Percentiles rank a stretch among this genome's conserved stretches.
Conservation (phyloP, 2,329 filamentous ascomycete genomes). For the Chrysoporthe austroafricana region DNA sequence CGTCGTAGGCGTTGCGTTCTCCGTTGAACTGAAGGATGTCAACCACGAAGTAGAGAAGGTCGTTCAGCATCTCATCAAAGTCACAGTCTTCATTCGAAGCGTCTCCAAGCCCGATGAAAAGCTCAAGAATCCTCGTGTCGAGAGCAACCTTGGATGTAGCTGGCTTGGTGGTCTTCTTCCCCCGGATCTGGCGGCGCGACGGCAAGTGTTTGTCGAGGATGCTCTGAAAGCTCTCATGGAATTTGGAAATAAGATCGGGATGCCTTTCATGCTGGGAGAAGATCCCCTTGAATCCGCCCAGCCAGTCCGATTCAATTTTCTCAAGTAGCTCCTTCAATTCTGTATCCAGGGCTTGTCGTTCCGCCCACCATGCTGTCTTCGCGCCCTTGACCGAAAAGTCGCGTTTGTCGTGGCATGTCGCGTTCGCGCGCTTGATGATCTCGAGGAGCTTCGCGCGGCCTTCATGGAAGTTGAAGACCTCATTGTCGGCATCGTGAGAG, state of each 20-base stretch:
- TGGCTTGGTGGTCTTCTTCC: conserved; percentile 52
- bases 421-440: conserved; percentile 81
- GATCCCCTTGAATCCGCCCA: conserved; percentile 93
- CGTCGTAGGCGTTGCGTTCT: conserved; percentile 94
- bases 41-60: conserved; percentile 93
- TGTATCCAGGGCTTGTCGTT: conserved; percentile 77
- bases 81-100: conserved; percentile 69
- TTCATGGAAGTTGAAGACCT: conserved; percentile 81
- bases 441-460: conserved; percentile 80
- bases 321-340: conserved; percentile 77
- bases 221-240: conserved; percentile 76
- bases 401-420: conserved; percentile 74
- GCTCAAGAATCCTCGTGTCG: conserved; percentile 71
- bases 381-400: conserved; percentile 75
- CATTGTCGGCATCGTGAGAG: conserved; percentile 75
- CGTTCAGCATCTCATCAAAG: conserved; percentile 86
- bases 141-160: conserved; percentile 51
- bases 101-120: conserved; percentile 86
- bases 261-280: conserved; percentile 75
- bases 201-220: conserved; percentile 85
- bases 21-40: conserved; percentile 97
- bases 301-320: conserved; percentile 91
- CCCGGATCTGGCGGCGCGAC: conserved; percentile 69
- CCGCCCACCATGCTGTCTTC: conserved; percentile 86
- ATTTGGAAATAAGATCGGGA: conserved; percentile 69